A percentile compares a stretch with the other conserved stretches of the same genome.
Evolutionary conservation across 495 filamentous ascomycete species (phyloP).

Genomic region (Hypoxylon crocopeplum): DNA sequence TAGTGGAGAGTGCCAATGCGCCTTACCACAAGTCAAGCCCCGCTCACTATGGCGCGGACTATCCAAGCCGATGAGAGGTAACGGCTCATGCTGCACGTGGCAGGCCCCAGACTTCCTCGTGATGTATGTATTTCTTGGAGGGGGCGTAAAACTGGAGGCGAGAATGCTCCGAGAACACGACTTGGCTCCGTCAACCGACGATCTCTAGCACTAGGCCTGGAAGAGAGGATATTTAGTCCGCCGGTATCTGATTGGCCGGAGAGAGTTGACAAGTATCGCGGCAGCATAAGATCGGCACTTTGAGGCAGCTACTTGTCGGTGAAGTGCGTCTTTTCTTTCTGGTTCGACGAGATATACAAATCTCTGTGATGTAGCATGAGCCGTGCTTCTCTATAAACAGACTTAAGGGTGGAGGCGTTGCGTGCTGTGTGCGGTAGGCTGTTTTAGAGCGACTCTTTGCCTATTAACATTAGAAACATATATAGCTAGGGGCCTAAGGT

Average conservation of each 20-base stretch:
- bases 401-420: conserved; percentile 9
- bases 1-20: conserved; percentile 19
- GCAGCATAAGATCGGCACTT: conserved; percentile 34
- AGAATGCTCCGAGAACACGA: conserved; percentile 33
- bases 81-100: conserved; percentile 31
- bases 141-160: conserved; percentile 27
- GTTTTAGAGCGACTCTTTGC: conserved; percentile 20
- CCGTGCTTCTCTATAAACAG: conserved; percentile 3
- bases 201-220: conserved; percentile 31
- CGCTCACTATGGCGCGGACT: conserved; percentile 21
- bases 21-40: conserved; percentile 34
- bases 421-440: conserved; percentile 14
- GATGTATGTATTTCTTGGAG: conserved; percentile 37
- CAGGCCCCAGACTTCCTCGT: conserved; percentile 32
- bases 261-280: conserved; percentile 23
- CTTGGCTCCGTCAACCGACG: conserved; percentile 34
- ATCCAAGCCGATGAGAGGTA: conserved; percentile 21
- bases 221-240: conserved; percentile 19
- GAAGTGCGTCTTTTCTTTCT: conserved; percentile 21
- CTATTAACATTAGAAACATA: conserved; percentile 7
- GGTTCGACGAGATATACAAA: conserved; percentile 14
- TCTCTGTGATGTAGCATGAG: conserved; percentile 9
- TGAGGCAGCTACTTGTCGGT: conserved; percentile 31
- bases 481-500: conserved; percentile 8
- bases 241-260: conserved; percentile 24